A percentile compares a stretch with the other conserved stretches of the same genome.
These are phyloP conservation scores for Dissophora ornata DNA, from an alignment of 192 early-diverging fungal species.

Conservation along the genomic window DNA sequence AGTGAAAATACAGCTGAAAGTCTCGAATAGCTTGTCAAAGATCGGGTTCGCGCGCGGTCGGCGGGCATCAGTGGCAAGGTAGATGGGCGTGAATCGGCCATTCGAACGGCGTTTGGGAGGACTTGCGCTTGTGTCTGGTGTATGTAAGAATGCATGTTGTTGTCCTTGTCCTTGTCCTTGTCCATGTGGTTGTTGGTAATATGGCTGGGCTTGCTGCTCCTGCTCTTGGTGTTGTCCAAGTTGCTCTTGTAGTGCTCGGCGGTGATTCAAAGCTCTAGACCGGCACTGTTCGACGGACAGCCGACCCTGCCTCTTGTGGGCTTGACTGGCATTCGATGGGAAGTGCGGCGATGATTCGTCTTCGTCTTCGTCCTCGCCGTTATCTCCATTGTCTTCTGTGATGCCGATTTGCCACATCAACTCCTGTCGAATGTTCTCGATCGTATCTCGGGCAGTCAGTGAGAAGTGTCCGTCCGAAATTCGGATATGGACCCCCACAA, in stretches of 20 bases:
- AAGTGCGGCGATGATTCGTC: too few relatives aligned
- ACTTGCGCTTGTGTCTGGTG: too few relatives aligned
- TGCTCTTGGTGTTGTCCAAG: conserved; percentile 13
- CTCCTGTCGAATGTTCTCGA: conserved; percentile 44
- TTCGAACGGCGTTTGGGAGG: conserved; percentile 29
- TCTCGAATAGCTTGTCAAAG: conserved; percentile 58
- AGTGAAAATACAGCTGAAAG: conserved; percentile 62
- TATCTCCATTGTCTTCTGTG: neutral
- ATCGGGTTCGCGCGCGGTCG: conserved; percentile 59
- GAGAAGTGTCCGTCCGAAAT: conserved; percentile 55
- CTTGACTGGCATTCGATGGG: too few relatives aligned
- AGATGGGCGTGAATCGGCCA: conserved; percentile 56
- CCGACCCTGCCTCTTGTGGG: conserved; percentile 4
- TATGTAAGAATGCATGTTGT: too few relatives aligned
- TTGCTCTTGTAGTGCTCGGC: conserved; percentile 9
- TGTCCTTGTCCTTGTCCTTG: neutral
- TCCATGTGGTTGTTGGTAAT: too few relatives aligned
- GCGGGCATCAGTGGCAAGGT: conserved; percentile 64
- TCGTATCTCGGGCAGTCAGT: conserved; percentile 35
- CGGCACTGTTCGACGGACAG: conserved; percentile 43
- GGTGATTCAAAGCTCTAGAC: conserved; percentile 22
- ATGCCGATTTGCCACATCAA: conserved; percentile 47
- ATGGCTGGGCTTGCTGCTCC: neutral
- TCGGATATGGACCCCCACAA: conserved; percentile 45
- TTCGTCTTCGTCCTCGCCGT: neutral